Conservation (phyloP, 176 grass and related monocot species). For the Rhynchospora tenuis region DNA sequence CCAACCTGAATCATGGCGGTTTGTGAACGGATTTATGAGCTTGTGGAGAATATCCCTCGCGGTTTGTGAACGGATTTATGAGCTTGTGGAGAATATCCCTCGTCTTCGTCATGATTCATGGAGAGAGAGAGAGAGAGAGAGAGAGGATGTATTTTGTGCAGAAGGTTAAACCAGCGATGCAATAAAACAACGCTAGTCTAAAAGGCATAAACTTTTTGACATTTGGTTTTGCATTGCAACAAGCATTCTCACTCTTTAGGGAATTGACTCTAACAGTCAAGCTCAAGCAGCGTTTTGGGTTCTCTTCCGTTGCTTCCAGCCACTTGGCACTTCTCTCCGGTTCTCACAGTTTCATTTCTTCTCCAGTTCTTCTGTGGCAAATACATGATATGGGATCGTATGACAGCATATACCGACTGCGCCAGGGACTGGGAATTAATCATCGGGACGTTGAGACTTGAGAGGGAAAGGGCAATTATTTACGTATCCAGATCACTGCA, state of each 20-base stretch:
- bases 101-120: slow-evolving; percentile 17
- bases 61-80: slow-evolving; percentile 25
- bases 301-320: neutral
- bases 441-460: too few species aligned
- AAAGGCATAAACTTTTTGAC: neutral
- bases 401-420: too few species aligned
- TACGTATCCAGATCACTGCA: too few species aligned
- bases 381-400: too few species aligned
- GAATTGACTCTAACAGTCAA: neutral
- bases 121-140: neutral
- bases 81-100: slow-evolving; percentile 3
- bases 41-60: neutral
- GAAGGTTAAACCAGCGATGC: neutral
- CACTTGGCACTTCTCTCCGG: neutral
- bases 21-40: slow-evolving; percentile 26
- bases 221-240: neutral
- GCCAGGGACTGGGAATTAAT: too few species aligned
- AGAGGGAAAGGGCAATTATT: too few species aligned
- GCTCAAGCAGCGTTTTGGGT: neutral
- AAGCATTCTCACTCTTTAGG: neutral
- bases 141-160: neutral
- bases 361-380: neutral
- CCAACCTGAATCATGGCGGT: neutral
- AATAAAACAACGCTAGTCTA: neutral
- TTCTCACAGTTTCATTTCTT: neutral